phyloP scores from a whole-genome alignment of 345 rosid genomes.

The Brassica rapa region DNA sequence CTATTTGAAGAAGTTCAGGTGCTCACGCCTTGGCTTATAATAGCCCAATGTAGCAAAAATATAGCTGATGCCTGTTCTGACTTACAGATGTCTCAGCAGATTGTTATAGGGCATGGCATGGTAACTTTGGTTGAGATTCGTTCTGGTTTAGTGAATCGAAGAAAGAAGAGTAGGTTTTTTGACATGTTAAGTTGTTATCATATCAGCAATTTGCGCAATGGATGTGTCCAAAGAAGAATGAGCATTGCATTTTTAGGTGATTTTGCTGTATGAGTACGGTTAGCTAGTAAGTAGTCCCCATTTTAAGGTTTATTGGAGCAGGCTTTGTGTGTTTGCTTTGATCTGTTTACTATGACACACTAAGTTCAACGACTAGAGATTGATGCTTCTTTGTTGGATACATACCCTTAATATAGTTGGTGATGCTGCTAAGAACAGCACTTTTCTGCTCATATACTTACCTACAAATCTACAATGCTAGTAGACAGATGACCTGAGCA shows the following conservation, averaged over 20 bases:
- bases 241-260: not conserved
- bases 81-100: not conserved
- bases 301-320: not conserved
- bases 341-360: not conserved
- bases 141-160: not conserved
- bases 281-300: not conserved
- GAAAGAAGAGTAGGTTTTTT: not conserved
- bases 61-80: not conserved
- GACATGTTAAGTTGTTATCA: not conserved
- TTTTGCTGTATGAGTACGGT: not conserved
- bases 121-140: too few relatives aligned
- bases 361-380: too few relatives aligned
- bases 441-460: not conserved
- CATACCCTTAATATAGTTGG: not conserved
- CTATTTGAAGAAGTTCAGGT: not conserved
- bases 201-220: not conserved
- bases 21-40: not conserved
- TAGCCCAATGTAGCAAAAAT: not conserved
- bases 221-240: not conserved
- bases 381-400: conserved; percentile 2
- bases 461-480: not conserved
- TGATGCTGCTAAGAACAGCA: not conserved
- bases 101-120: not conserved
- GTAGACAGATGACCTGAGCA: not conserved
- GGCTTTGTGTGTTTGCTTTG: not conserved